phyloP scores from a whole-genome alignment of 768 basidiomycete species.

The Amanita phalloides region DNA sequence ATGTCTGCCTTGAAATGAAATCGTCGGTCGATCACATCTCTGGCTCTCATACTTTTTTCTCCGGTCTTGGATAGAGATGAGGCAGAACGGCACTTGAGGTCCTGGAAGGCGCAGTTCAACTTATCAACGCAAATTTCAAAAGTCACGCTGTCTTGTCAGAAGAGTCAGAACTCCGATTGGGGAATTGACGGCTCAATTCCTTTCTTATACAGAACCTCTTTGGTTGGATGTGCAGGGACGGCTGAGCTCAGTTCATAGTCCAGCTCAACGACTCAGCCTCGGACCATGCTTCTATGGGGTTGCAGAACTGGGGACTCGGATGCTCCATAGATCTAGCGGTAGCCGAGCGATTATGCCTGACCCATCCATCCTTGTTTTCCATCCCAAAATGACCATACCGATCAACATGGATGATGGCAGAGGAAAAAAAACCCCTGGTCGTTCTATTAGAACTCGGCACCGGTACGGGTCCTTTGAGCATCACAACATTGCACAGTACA shows the following conservation, averaged over 20 bases:
- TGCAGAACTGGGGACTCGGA: conserved; percentile 70
- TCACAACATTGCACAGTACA: too few species aligned
- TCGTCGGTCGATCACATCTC: too few species aligned
- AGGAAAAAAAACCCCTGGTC: conserved; percentile 17
- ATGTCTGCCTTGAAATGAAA: conserved; percentile 48
- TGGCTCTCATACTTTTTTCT: conserved; percentile 27
- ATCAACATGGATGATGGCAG: background rate
- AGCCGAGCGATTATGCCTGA: conserved; percentile 37
- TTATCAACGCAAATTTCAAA: conserved; percentile 35
- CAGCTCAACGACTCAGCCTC: conserved; percentile 64
- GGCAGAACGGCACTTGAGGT: too few species aligned
- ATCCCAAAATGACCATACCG: conserved; percentile 10
- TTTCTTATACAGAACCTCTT: conserved; percentile 22
- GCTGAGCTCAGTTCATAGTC: conserved; percentile 22
- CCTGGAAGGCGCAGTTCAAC: too few species aligned
- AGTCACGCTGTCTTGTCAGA: conserved; percentile 3
- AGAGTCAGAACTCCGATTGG: too few species aligned
- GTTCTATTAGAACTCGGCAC: conserved; percentile 71
- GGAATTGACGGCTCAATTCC: conserved; percentile 21
- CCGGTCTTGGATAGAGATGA: conserved; percentile 19
- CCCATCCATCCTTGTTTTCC: conserved; percentile 28
- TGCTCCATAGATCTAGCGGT: conserved; percentile 56
- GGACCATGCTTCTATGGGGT: conserved; percentile 72
- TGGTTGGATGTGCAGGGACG: background rate
- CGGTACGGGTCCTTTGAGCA: conserved; percentile 63